Percentiles rank a stretch among this genome's conserved stretches.
These are phyloP conservation scores for Paspalum vaginatum DNA, from an alignment of 176 grass and related monocot species.

Conservation along the genomic window DNA sequence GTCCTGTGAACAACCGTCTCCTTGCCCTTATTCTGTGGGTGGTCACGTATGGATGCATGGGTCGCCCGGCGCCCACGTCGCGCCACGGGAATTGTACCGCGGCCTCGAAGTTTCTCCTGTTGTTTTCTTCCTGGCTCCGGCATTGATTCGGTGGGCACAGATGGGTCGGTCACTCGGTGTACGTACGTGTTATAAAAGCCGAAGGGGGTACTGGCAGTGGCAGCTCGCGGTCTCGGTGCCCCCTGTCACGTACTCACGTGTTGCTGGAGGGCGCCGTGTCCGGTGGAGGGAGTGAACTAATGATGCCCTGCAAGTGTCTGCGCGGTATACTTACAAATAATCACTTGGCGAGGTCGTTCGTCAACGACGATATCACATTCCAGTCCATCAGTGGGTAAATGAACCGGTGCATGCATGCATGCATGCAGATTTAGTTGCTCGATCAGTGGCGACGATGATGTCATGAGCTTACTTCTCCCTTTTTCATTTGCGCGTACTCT, in stretches of 20 bases:
- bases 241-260: conserved; percentile 22
- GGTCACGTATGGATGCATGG: conserved; percentile 10
- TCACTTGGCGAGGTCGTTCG: neutral
- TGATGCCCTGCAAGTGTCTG: neutral
- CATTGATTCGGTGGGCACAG: neutral
- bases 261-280: neutral
- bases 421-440: neutral
- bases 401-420: too few relatives aligned
- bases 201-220: neutral
- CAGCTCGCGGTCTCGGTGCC: neutral
- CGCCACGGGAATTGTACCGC: conserved; percentile 34
- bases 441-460: neutral
- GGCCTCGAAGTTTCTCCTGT: conserved; percentile 43
- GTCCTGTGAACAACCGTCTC: conserved; percentile 27
- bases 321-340: neutral
- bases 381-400: neutral
- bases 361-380: neutral
- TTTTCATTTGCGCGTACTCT: neutral
- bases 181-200: neutral
- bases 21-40: neutral
- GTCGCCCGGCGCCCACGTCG: conserved; percentile 12
- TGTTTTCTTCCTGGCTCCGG: conserved; percentile 16
- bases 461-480: neutral
- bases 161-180: neutral
- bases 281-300: neutral